Evolutionary conservation across 129 eudicot genomes (phyloP), one percentile per base, ranked within the genome.

Genomic region (Gnaphalium uliginosum): DNA sequence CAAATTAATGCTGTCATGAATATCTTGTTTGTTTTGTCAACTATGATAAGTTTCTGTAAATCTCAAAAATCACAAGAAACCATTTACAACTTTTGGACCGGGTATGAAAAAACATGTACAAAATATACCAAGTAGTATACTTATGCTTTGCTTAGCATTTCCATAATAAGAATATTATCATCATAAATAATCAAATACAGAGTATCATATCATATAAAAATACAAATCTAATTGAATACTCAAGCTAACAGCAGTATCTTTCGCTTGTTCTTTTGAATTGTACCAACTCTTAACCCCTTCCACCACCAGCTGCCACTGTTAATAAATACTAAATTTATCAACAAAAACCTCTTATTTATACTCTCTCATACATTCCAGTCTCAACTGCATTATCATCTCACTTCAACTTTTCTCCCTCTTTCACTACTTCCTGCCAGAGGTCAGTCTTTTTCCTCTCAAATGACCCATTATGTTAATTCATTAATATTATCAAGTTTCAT

Each of bases 391-490:
- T 46, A 46, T 46, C 53, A 11, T 73, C 71, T 63, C 60, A 83
- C 33, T 76, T 68, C 74, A 68, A 43, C n/a, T 23, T 50, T 83
- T 59, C 85, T 75, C 79, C 39, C 81, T 71, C 86, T 67, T 79
- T 43, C 65, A 68, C 29, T 53, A 76, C 78, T 48, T 86, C 82
- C 81, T 78, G 76, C 22, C 76, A 85, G 69, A 71, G 90, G 90
- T 86, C 81, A 71, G 90, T 81, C 71, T 43, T 68, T 65, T 67
- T 41, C 11, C 70, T 80, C 75, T 72, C 77, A 71, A 66, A 33
- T 64, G 18, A 73, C 59, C 35, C 75, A 68, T 46, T 46, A 51
- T 43, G 56, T 62, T 46, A 32, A 24, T 65, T 79, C 77, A 66
- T 29, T 71, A 2, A 78, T 76, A 61, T 71, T n/a, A 79, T 57